These are phyloP conservation scores for Lantana camara DNA, from an alignment of 257 asterid species.

Conservation along the genomic window DNA sequence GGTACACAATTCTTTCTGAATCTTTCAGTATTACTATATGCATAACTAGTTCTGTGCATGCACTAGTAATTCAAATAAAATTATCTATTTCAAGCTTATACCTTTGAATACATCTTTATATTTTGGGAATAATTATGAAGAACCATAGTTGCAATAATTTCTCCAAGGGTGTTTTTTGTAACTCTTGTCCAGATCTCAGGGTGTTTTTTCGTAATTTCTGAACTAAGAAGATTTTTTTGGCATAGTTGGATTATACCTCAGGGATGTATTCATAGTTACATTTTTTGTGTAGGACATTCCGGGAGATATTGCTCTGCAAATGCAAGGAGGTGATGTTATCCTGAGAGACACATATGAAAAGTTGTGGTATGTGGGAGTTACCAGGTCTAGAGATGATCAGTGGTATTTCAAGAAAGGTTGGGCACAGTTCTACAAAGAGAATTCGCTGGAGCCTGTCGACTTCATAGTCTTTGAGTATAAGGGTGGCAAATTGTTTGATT, in stretches of 20 bases:
- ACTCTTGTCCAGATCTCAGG: too few species aligned
- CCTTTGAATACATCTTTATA: too few species aligned
- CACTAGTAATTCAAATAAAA: too few species aligned
- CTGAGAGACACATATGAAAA: conserved; percentile 27
- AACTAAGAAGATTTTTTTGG: too few species aligned
- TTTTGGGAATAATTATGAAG: too few species aligned
- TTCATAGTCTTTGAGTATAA: conserved; percentile 13
- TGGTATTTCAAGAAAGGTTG: conserved; percentile 33
- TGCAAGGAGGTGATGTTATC: conserved; percentile 7
- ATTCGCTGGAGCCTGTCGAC: not conserved
- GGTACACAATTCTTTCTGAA: conserved; percentile 11
- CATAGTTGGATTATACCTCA: too few species aligned
- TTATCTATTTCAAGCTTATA: too few species aligned
- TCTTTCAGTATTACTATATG: not conserved
- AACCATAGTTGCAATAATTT: too few species aligned
- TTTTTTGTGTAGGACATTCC: conserved; percentile 23
- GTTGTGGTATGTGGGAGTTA: conserved; percentile 22
- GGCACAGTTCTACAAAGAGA: conserved; percentile 26
- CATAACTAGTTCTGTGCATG: too few species aligned
- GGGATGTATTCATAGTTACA: too few species aligned
- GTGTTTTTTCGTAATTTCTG: too few species aligned
- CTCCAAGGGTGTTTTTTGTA: too few species aligned
- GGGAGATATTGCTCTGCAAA: not conserved
- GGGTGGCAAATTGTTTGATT: conserved; percentile 11
- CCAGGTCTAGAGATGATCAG: not conserved